These are phyloP conservation scores for Pholiota conissans DNA, from an alignment of 768 basidiomycete genomes.

Conservation along the genomic window DNA sequence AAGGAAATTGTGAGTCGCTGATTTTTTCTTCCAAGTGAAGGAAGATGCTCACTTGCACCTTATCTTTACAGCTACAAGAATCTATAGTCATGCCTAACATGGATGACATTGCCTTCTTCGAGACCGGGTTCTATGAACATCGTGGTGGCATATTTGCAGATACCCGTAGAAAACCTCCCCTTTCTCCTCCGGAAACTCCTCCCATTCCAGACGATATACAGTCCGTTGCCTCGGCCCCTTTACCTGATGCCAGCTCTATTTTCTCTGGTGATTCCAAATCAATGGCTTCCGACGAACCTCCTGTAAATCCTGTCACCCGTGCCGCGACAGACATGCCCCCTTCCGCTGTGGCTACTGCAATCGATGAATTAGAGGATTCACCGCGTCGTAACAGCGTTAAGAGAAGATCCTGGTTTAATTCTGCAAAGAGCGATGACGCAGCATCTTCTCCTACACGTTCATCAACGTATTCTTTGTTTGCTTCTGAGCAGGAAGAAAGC, in stretches of 20 bases:
- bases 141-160: constrained; percentile 93
- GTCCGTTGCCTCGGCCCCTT: constrained; percentile 38
- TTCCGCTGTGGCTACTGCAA: constrained; percentile 1
- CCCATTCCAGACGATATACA: constrained; percentile 27
- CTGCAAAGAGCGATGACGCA: constrained; percentile 37
- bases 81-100: constrained; percentile 96
- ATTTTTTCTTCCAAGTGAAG: neutral
- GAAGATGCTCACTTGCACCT: neutral
- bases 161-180: constrained; percentile 40
- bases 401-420: constrained; percentile 60
- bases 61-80: constrained; percentile 78
- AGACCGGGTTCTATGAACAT: constrained; percentile 59
- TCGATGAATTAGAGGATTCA: constrained; percentile 16
- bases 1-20: constrained; percentile 75
- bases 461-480: neutral
- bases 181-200: constrained; percentile 14
- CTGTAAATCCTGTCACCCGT: neutral
- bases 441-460: constrained; percentile 12
- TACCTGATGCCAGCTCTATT: constrained; percentile 21
- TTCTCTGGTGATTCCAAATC: constrained; percentile 2
- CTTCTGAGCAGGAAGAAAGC: constrained; percentile 21
- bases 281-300: neutral
- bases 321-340: constrained; percentile 8
- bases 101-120: constrained; percentile 98
- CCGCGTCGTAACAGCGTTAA: constrained; percentile 26